Base-by-base conservation (phyloP, 2,329 filamentous ascomycete species). In the Drechslerella coelobrocha region DNA sequence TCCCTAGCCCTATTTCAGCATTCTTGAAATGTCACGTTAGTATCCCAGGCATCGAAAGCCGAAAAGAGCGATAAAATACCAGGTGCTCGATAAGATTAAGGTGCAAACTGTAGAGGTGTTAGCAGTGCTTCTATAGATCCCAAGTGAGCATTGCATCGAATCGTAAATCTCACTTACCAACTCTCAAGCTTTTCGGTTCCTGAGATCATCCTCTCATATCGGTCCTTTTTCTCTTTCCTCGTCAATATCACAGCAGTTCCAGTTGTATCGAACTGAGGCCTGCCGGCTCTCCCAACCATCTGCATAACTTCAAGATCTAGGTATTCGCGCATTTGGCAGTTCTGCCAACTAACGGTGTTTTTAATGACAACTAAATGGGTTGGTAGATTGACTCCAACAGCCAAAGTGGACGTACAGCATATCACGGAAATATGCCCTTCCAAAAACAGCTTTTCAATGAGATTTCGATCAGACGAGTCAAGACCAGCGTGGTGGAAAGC, bases 291-390 rank as follows among this genome's bases (percentile, higher is more conserved):
- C 5, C 91, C 91, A 52, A 95, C 84, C 91, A 96, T 95, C 75
- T 96, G 91, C 88, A 93, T 93, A 72, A 93, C 84, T 74, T 95
- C 91, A 3, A 95, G 81, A 76, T 94, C 90, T 0, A 89, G 87
- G 74, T 91, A 92, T 77, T 94, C 90, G 61, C 86, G 84, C 37
- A 85, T 75, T 6, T 79, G 82, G 5, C 83, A 81, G 62, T 86
- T 84, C 62, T 85, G 84, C 78, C 86, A 92, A 0, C 83, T 82
- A 2, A 87, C 83, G 0, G 91, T 95, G 21, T 90, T 89, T 77
- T 95, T 95, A 61, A 96, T 84, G 8, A 95, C 86, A 2, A 92
- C 90, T 2, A 92, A 85, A 76, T 94, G 89, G 71, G 90, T 92
- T 8, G 91, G 91, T 8, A 95, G 79, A 76, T 96, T 96, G 27